phyloP scores from a whole-genome alignment of 2,329 filamentous ascomycete genomes.

The Diaporthe sp. region DNA sequence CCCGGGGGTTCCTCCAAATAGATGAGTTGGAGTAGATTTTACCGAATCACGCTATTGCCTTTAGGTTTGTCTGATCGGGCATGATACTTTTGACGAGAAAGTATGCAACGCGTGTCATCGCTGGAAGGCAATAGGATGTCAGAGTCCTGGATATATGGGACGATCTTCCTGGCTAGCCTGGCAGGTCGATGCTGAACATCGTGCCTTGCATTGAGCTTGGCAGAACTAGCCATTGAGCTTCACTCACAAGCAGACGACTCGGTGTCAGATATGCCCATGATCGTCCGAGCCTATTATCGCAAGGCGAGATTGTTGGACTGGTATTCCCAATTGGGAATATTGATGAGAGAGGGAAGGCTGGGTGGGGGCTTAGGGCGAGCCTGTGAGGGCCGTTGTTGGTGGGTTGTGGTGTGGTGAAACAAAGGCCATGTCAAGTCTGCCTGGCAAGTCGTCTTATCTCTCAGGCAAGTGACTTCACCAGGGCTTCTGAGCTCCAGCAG shows the following conservation, averaged over 20 bases:
- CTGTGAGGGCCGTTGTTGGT: background rate
- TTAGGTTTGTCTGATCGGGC: slow-evolving; percentile 5
- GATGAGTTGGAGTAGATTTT: background rate
- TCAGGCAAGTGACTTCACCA: background rate
- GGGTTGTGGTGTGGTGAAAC: background rate
- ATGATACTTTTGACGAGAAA: background rate
- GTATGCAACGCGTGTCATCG: slow-evolving; percentile 6
- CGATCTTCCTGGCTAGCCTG: background rate
- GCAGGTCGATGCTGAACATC: background rate
- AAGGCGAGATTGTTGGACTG: background rate
- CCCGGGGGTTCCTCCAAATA: background rate
- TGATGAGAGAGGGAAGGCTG: background rate
- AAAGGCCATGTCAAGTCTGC: background rate
- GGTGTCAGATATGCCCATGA: slow-evolving; percentile 14
- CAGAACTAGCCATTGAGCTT: background rate
- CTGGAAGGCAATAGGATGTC: background rate
- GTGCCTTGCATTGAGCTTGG: slow-evolving; percentile 13
- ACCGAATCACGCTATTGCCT: background rate
- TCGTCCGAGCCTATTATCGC: background rate
- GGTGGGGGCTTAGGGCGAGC: background rate
- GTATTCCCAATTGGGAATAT: background rate
- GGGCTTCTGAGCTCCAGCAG: background rate
- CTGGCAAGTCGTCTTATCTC: background rate
- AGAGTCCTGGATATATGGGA: background rate
- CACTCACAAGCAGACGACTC: background rate